Conservation (phyloP, 225 moss, liverwort and hornwort species). For the Asterella californica region DNA sequence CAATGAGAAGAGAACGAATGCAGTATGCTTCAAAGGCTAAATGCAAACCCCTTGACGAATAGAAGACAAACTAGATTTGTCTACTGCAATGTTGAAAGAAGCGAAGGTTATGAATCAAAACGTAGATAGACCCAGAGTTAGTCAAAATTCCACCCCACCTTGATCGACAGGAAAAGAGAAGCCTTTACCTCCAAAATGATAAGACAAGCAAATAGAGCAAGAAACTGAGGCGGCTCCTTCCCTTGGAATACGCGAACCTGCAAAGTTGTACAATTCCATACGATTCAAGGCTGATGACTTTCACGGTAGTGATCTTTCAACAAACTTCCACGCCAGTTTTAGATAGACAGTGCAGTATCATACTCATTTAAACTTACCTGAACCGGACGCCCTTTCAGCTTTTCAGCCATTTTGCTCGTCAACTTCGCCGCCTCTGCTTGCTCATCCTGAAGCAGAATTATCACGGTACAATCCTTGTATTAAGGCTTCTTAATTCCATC, state of each 20-base stretch:
- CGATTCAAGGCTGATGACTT: not conserved
- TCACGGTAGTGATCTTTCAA: not conserved
- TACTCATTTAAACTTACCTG: slow-evolving; percentile 45
- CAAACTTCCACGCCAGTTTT: not conserved
- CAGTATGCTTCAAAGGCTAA: too few species aligned
- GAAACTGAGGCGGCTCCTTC: slow-evolving; percentile 82
- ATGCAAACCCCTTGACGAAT: too few species aligned
- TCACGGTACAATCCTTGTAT: not conserved
- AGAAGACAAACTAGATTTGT: too few species aligned
- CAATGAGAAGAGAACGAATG: too few species aligned
- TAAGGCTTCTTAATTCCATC: too few species aligned
- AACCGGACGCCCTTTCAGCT: slow-evolving; percentile 77
- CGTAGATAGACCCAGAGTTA: not conserved
- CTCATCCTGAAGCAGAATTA: slow-evolving; percentile 53
- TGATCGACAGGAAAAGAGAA: not conserved
- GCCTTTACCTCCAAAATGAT: slow-evolving; percentile 69
- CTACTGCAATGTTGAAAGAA: too few species aligned
- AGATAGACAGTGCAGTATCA: not conserved
- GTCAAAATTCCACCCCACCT: not conserved
- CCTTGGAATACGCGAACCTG: slow-evolving; percentile 81
- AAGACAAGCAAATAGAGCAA: slow-evolving; percentile 86
- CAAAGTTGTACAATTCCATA: not conserved
- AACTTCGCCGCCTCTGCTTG: slow-evolving; percentile 42
- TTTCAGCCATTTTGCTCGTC: slow-evolving; percentile 44
- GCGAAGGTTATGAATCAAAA: too few species aligned